These are phyloP conservation scores for Petrea volubilis DNA, from an alignment of 257 asterid genomes.

Conservation along the genomic window DNA sequence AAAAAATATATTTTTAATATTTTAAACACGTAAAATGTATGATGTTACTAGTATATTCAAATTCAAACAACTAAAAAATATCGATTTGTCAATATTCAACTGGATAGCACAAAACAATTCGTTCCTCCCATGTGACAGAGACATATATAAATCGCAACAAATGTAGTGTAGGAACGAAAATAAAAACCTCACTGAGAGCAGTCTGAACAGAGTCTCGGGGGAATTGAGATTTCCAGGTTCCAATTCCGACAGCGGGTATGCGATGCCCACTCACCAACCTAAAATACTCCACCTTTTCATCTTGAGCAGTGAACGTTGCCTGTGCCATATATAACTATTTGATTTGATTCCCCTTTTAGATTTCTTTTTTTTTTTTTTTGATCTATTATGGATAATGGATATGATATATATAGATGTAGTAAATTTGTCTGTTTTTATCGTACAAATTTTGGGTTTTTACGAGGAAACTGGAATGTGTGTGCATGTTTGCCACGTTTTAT, in stretches of 20 bases:
- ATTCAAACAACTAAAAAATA: too few relatives aligned
- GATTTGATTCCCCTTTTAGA: too few relatives aligned
- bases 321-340: slow-evolving; percentile 46
- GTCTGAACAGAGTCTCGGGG: slow-evolving; percentile 43
- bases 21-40: too few relatives aligned
- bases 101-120: too few relatives aligned
- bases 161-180: too few relatives aligned
- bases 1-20: too few relatives aligned
- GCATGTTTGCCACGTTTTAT: slow-evolving; percentile 30
- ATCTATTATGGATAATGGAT: too few relatives aligned
- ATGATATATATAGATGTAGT: neutral
- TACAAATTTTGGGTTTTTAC: neutral
- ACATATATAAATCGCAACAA: too few relatives aligned
- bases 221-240: slow-evolving; percentile 59
- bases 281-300: slow-evolving; percentile 36
- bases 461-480: neutral
- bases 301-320: slow-evolving; percentile 37
- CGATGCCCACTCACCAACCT: slow-evolving; percentile 48
- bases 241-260: slow-evolving; percentile 66
- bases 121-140: too few relatives aligned
- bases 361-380: too few relatives aligned
- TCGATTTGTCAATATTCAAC: too few relatives aligned
- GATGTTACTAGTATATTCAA: too few relatives aligned
- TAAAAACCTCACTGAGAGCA: slow-evolving; percentile 51
- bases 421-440: neutral